phyloP scores from a whole-genome alignment of 129 eudicot species.

The Saposhnikovia divaricata region DNA sequence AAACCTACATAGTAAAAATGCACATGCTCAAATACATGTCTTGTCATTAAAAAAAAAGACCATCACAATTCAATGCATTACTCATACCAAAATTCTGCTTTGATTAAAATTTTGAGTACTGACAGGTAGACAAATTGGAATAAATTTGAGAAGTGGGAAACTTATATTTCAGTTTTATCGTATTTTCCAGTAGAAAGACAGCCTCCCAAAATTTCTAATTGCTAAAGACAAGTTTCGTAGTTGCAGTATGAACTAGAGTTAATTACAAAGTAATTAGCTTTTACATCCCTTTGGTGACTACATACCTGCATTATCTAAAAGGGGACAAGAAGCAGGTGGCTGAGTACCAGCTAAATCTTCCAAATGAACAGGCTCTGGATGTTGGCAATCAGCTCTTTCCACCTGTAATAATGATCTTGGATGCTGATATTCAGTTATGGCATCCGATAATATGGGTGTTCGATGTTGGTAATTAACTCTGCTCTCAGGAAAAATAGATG shows the following conservation, averaged over 20 bases:
- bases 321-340: conserved; percentile 1
- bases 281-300: conserved; percentile 8
- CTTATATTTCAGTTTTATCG: too few relatives aligned
- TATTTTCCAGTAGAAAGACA: neutral
- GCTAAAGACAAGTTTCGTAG: neutral
- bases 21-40: too few relatives aligned
- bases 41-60: too few relatives aligned
- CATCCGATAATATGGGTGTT: conserved; percentile 19
- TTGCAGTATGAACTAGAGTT: neutral
- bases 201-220: neutral
- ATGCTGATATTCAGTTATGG: conserved; percentile 20
- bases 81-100: neutral
- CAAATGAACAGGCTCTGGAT: conserved; percentile 17
- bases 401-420: conserved; percentile 23
- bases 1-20: too few relatives aligned
- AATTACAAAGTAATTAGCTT: neutral
- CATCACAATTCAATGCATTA: too few relatives aligned
- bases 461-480: conserved; percentile 35
- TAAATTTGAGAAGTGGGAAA: neutral
- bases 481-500: conserved; percentile 23
- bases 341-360: conserved; percentile 44
- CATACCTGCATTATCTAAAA: conserved; percentile 15
- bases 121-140: too few relatives aligned
- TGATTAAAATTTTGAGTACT: neutral
- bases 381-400: conserved; percentile 23